Evolutionary conservation across 306 rosid species (phyloP).

Genomic region (Macrotyloma uniflorum): DNA sequence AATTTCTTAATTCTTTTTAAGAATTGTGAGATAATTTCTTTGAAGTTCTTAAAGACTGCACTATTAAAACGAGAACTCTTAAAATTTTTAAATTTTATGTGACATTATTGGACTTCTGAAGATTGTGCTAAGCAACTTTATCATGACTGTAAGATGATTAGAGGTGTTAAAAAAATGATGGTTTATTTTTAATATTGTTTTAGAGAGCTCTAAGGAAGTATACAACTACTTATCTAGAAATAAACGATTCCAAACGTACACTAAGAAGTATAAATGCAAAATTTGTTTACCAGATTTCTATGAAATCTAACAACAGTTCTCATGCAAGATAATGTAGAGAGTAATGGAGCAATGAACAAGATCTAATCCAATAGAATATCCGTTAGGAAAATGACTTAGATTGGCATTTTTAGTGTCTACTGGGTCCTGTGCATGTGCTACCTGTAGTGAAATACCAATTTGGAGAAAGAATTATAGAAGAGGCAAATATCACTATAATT

Average conservation of each 20-base stretch:
- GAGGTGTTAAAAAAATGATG: background rate
- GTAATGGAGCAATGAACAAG: constrained; percentile 25
- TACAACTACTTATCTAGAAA: background rate
- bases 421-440: constrained; percentile 48
- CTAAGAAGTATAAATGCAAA: background rate
- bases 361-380: constrained; percentile 38
- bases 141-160: background rate
- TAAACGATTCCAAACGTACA: background rate
- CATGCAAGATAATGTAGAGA: constrained; percentile 21
- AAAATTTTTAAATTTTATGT: background rate
- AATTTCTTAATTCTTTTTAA: background rate
- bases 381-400: constrained; percentile 40
- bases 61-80: background rate
- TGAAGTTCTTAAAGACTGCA: background rate
- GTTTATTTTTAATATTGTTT: background rate
- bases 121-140: background rate
- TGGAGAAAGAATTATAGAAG: constrained; percentile 20
- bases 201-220: background rate
- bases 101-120: background rate
- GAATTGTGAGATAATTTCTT: background rate
- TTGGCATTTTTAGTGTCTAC: constrained; percentile 40
- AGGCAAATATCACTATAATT: constrained; percentile 30
- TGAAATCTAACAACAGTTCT: constrained; percentile 16
- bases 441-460: constrained; percentile 13
- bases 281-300: constrained; percentile 21